Base-by-base conservation (phyloP, 192 early-diverging fungal species). In the Geranomyces michiganensis region DNA sequence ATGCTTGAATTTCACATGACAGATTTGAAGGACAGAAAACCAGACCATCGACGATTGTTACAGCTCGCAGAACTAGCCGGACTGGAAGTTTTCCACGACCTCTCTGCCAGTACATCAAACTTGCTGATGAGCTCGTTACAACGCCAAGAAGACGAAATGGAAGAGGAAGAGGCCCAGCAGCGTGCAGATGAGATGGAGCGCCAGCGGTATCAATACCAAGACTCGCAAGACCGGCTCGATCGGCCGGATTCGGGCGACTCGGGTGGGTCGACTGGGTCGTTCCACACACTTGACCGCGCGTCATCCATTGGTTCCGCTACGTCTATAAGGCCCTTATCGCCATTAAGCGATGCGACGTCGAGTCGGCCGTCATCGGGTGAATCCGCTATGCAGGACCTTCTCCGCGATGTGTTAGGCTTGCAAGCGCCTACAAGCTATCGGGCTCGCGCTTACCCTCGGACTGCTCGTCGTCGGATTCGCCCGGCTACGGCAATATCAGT, bases 401-500 rank as follows among this genome's bases (percentile, higher is more conserved):
- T 74, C 6, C 3, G 56, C n/a, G 65, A 68, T 21, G 66, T 67
- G 19, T 24, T 68, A 14, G 63, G 78, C 19, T 43, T 65, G 32
- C 48, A 32, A 9, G 43, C 56, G 15, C 62, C 56, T 31, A 19
- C 62, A 46, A 44, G 49, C 15, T 29, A 32, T 14, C 56, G 68
- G 29, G 65, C 56, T 3, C 7, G 65, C 45, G 74, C 44, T 6
- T 64, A 47, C 48, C 74, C 68, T 33, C 45, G 43, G 8, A 68
- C 70, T 7, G 44, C 73, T n/a, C 19, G 73, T 12, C 41, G 66
- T 46, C 65, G 73, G n/a, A 19, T 78, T 7, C 67, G 85, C 32
- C 85, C 85, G 21, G 82, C 85, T 17, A 87, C 85, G 14, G 85
- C 85, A 8, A 87, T 87, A 55, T 84, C 80, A 21, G 63, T 87